Percentiles rank a stretch among this genome's conserved stretches.
phyloP scores from a whole-genome alignment of 83 land plant species.

The Picea mariana region DNA sequence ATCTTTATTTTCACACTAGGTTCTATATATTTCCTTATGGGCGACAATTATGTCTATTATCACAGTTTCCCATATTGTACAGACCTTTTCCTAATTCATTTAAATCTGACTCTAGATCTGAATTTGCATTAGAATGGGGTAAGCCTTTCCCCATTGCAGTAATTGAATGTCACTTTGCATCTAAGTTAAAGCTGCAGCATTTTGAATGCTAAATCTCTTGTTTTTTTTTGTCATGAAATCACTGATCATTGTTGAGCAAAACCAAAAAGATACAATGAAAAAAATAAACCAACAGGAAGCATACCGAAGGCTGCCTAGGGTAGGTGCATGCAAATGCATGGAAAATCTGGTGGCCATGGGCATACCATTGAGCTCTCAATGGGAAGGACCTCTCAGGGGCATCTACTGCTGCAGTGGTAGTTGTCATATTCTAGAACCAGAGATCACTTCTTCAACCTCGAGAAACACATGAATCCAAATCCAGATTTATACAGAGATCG shows the following conservation, averaged over 20 bases:
- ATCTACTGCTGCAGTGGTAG: neutral
- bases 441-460: neutral
- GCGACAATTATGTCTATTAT: no score
- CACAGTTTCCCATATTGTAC: no score
- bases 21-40: no score
- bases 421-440: neutral
- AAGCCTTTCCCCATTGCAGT: neutral
- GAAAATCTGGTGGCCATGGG: no score
- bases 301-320: no score
- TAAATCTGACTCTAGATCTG: neutral
- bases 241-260: neutral
- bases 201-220: neutral
- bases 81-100: neutral
- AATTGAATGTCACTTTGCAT: neutral
- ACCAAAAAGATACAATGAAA: no score
- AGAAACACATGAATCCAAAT: neutral
- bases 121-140: neutral
- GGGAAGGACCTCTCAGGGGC: neutral
- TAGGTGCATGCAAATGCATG: no score
- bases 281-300: no score
- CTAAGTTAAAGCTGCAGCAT: neutral
- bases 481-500: neutral
- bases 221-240: neutral
- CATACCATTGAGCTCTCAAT: neutral
- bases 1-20: neutral